Percentiles rank a stretch among this genome's conserved stretches.
These are phyloP conservation scores for Fusarium mundagurra DNA, from an alignment of 2,329 filamentous ascomycete genomes.

Conservation along the genomic window DNA sequence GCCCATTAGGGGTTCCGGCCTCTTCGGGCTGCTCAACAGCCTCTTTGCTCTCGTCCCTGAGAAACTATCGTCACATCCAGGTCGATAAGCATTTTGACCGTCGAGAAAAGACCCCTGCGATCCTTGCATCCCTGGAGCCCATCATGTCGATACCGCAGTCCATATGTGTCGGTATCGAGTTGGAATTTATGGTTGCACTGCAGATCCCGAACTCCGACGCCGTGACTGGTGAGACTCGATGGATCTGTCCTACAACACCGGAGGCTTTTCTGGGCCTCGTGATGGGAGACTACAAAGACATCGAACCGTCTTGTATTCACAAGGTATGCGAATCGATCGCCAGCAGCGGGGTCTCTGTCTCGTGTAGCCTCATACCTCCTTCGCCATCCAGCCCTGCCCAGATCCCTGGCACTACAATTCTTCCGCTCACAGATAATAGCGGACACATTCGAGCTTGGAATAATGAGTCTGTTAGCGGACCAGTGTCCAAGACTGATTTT, in stretches of 20 bases:
- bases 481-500: slow-evolving; percentile 14
- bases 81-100: background rate
- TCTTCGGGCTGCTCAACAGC: slow-evolving; percentile 19
- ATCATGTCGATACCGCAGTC: slow-evolving; percentile 13
- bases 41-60: background rate
- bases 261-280: slow-evolving; percentile 13
- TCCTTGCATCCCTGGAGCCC: background rate
- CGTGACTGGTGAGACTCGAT: slow-evolving; percentile 9
- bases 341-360: slow-evolving; percentile 29
- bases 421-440: slow-evolving; percentile 14
- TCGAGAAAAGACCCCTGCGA: background rate
- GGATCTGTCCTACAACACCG: slow-evolving; percentile 23
- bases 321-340: slow-evolving; percentile 39
- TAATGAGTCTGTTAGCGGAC: background rate
- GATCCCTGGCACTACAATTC: slow-evolving; percentile 9
- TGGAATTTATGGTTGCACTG: slow-evolving; percentile 43
- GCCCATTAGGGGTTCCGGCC: slow-evolving; percentile 9
- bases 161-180: slow-evolving; percentile 40
- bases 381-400: slow-evolving; percentile 7
- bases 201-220: slow-evolving; percentile 4
- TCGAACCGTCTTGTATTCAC: slow-evolving; percentile 16
- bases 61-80: slow-evolving; percentile 7
- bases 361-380: slow-evolving; percentile 19
- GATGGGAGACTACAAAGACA: slow-evolving; percentile 18
- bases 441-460: slow-evolving; percentile 37